These are phyloP conservation scores for Rubroboletus pulcherrimus DNA, from an alignment of 768 basidiomycete genomes.

Conservation along the genomic window DNA sequence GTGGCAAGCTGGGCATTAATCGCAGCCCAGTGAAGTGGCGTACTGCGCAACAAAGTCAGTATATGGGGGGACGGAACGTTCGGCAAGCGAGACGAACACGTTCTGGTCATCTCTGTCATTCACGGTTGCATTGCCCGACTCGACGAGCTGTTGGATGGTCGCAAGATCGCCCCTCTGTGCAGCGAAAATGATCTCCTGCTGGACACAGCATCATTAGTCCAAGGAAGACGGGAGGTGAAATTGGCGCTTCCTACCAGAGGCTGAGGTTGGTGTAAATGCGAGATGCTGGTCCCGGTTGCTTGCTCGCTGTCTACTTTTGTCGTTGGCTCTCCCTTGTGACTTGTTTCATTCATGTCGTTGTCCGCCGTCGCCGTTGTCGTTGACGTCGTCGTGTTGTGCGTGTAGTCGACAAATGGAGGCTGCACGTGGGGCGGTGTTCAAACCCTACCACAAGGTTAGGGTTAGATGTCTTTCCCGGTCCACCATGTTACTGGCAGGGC, in stretches of 20 bases:
- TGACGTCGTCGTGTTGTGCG: neutral
- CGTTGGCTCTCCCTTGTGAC: slow-evolving; percentile 28
- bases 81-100: slow-evolving; percentile 39
- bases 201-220: neutral
- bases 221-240: neutral
- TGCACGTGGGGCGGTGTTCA: slow-evolving; percentile 13
- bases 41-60: slow-evolving; percentile 32
- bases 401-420: neutral
- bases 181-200: slow-evolving; percentile 72
- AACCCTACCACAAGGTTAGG: slow-evolving; percentile 33
- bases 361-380: slow-evolving; percentile 16
- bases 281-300: slow-evolving; percentile 28
- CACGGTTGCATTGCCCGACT: slow-evolving; percentile 64
- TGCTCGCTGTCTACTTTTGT: slow-evolving; percentile 25
- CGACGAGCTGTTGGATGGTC: slow-evolving; percentile 60
- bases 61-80: neutral
- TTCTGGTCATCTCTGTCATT: slow-evolving; percentile 86
- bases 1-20: slow-evolving; percentile 93
- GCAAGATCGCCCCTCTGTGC: slow-evolving; percentile 83
- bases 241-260: slow-evolving; percentile 18
- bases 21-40: slow-evolving; percentile 96
- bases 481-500: slow-evolving; percentile 14
- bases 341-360: slow-evolving; percentile 32
- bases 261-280: slow-evolving; percentile 19
- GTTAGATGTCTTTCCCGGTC: slow-evolving; percentile 11